Evolutionary conservation across 169 alveolate species (phyloP).

Genomic region (Blepharisma undulans): DNA sequence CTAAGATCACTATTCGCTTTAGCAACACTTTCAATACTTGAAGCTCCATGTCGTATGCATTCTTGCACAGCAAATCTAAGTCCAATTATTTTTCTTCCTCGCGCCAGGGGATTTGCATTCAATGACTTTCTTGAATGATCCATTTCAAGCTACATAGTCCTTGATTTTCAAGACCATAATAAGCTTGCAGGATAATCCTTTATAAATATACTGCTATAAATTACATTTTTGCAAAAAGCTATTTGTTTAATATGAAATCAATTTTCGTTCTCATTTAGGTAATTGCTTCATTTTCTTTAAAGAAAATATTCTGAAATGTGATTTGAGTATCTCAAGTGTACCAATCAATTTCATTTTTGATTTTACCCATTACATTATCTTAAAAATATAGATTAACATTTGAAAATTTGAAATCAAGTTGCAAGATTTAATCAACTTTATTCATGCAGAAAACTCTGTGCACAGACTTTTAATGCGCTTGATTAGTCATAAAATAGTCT

Average conservation of each 20-base stretch:
- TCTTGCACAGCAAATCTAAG: no score
- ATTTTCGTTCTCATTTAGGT: background rate
- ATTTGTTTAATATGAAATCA: no score
- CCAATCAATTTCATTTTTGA: background rate
- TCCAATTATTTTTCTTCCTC: no score
- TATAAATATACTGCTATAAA: no score
- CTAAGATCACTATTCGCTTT: no score
- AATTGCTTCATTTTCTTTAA: background rate
- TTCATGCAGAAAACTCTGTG: no score
- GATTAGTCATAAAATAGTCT: no score
- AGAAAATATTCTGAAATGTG: background rate
- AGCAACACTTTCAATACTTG: no score
- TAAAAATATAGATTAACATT: background rate
- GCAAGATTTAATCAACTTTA: background rate
- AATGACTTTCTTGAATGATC: background rate
- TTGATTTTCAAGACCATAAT: background rate
- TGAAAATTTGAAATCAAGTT: background rate
- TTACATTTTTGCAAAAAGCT: no score
- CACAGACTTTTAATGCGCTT: no score
- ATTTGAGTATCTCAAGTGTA: background rate
- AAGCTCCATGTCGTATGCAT: no score
- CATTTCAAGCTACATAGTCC: background rate
- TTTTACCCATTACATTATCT: background rate
- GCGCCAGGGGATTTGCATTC: background rate
- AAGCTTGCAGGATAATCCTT: background rate